Conservation (phyloP, 495 filamentous ascomycete genomes). For the Astrothelium subdiscretum region DNA sequence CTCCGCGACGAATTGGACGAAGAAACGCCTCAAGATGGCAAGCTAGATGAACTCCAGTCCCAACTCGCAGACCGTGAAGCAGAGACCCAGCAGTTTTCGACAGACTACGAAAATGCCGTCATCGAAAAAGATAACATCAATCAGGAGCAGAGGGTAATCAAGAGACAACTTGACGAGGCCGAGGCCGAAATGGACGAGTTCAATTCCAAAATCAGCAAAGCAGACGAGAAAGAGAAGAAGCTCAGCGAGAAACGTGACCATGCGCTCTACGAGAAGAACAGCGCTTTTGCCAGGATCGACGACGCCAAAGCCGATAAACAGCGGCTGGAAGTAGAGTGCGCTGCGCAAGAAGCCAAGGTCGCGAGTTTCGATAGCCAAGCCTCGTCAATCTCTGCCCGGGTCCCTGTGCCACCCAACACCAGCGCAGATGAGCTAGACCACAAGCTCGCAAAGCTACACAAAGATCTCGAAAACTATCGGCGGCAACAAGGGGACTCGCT, state of each 20-base stretch:
- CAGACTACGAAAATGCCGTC: constrained; percentile 41
- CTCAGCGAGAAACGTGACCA: constrained; percentile 39
- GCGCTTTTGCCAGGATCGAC: constrained; percentile 41
- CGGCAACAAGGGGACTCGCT: constrained; percentile 49
- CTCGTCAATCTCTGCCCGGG: constrained; percentile 35
- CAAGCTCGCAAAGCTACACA: constrained; percentile 47
- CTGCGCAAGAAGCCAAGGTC: constrained; percentile 37
- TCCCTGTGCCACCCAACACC: constrained; percentile 57
- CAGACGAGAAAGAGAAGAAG: constrained; percentile 43
- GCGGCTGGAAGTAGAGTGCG: constrained; percentile 35
- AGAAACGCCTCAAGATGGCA: constrained; percentile 48
- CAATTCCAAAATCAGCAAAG: constrained; percentile 40
- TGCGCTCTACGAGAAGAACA: constrained; percentile 55
- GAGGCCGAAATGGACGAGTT: constrained; percentile 29
- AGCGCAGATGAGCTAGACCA: constrained; percentile 50
- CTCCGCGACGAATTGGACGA: constrained; percentile 49
- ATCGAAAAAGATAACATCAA: constrained; percentile 41
- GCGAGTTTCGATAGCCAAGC: constrained; percentile 48
- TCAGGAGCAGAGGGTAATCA: constrained; percentile 29
- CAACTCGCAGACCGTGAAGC: constrained; percentile 40
- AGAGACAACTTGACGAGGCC: constrained; percentile 31
- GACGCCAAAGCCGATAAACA: constrained; percentile 36
- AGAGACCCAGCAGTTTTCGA: constrained; percentile 35
- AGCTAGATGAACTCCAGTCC: constrained; percentile 46
- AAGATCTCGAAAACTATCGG: constrained; percentile 42